Evolutionary conservation across 768 basidiomycete species (phyloP).

Genomic region (Hericium alpestre): DNA sequence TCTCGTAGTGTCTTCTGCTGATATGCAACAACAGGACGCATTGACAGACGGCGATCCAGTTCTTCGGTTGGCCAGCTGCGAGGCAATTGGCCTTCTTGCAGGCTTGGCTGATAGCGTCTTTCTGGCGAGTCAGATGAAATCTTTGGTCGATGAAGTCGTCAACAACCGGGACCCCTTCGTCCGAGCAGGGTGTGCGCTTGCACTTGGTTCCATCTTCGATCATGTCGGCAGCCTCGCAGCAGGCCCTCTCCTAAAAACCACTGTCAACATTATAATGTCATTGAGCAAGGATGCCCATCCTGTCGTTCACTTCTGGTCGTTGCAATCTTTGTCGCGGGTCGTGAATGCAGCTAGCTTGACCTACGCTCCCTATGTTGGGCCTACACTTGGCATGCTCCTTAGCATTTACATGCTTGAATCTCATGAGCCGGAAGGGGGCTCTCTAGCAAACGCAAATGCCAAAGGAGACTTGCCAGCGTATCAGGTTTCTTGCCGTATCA

Average conservation of each 20-base stretch:
- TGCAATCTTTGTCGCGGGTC: conserved; percentile 76
- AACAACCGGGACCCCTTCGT: conserved; percentile 88
- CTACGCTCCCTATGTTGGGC: conserved; percentile 80
- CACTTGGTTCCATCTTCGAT: conserved; percentile 85
- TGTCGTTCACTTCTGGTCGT: conserved; percentile 88
- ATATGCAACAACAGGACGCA: conserved; percentile 42
- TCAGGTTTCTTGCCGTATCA: conserved; percentile 82
- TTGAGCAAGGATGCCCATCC: conserved; percentile 95
- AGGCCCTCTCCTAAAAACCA: conserved; percentile 88
- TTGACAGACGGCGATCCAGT: conserved; percentile 72
- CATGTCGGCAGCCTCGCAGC: conserved; percentile 93
- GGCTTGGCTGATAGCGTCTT: conserved; percentile 76
- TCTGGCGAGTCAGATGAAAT: conserved; percentile 79
- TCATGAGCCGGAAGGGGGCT: conserved; percentile 89
- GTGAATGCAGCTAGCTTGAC: conserved; percentile 87
- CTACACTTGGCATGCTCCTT: conserved; percentile 81
- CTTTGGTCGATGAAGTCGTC: conserved; percentile 86
- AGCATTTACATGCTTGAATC: conserved; percentile 84
- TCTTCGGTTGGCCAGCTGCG: conserved; percentile 71
- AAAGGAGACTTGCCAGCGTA: conserved; percentile 89
- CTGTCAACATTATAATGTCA: conserved; percentile 90
- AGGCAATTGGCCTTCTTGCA: conserved; percentile 80
- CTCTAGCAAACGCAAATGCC: conserved; percentile 69
- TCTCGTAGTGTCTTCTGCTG: background rate
- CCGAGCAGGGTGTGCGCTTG: conserved; percentile 86